phyloP scores from a whole-genome alignment of 345 rosid species.

The Combretum micranthum region DNA sequence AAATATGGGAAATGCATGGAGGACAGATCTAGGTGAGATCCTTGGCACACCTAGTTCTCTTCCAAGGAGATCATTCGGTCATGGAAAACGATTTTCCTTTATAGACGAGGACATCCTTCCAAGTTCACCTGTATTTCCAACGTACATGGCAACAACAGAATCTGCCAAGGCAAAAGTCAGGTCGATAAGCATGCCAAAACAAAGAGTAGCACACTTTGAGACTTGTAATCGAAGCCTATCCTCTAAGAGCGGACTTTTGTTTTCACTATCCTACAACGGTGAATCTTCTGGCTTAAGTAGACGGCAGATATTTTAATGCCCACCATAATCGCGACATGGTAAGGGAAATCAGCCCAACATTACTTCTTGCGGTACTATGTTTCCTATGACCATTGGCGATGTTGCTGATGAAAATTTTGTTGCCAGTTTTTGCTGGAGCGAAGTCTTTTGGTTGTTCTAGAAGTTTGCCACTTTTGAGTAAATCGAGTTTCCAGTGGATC shows the following conservation, averaged over 20 bases:
- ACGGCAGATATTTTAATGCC: not conserved
- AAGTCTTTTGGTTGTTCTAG: too few species aligned
- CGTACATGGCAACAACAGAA: conserved; percentile 66
- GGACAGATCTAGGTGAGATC: conserved; percentile 33
- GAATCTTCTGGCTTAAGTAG: conserved; percentile 24
- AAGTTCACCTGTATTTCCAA: conserved; percentile 44
- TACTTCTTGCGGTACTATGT: too few species aligned
- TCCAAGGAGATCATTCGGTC: conserved; percentile 65
- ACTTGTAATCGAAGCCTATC: conserved; percentile 26
- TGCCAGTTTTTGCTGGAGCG: too few species aligned
- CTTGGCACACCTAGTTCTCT: conserved; percentile 42
- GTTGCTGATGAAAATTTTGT: too few species aligned
- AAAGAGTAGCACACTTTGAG: conserved; percentile 35
- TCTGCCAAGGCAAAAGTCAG: conserved; percentile 73
- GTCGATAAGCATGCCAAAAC: conserved; percentile 77
- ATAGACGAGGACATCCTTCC: conserved; percentile 35
- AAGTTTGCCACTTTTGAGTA: too few species aligned
- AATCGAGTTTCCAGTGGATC: not conserved
- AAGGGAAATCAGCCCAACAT: too few species aligned
- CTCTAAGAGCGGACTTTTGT: conserved; percentile 19
- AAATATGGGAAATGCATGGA: conserved; percentile 18
- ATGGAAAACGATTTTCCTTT: conserved; percentile 18
- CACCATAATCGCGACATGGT: conserved; percentile 6
- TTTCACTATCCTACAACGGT: conserved; percentile 46
- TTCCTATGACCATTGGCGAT: too few species aligned